Evolutionary conservation across 768 basidiomycete genomes (phyloP).

Genomic region (Boletus rubescentipes): DNA sequence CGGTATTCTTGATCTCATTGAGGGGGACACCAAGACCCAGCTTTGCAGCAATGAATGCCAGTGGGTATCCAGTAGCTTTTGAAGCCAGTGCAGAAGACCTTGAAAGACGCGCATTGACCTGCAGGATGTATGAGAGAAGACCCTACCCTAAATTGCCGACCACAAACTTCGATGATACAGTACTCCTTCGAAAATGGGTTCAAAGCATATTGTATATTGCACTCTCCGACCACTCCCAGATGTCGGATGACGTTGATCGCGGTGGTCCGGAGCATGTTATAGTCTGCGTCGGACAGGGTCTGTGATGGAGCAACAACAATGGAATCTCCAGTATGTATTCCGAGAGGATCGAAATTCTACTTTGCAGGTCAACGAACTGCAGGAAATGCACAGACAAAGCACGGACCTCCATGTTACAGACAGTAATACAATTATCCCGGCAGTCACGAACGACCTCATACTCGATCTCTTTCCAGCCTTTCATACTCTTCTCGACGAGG

Average conservation of each 20-base stretch:
- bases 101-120: slow-evolving; percentile 96
- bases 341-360: slow-evolving; percentile 98
- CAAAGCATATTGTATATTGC: slow-evolving; percentile 98
- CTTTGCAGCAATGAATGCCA: slow-evolving; percentile 98
- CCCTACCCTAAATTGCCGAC: neutral
- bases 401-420: slow-evolving; percentile 99
- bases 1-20: slow-evolving; percentile 96
- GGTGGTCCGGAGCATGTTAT: slow-evolving; percentile 98
- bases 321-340: slow-evolving; percentile 98
- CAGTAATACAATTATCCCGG: slow-evolving; percentile 97
- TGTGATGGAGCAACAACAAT: slow-evolving; percentile 98
- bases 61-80: slow-evolving; percentile 96
- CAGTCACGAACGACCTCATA: slow-evolving; percentile 99
- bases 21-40: slow-evolving; percentile 95
- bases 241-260: slow-evolving; percentile 99
- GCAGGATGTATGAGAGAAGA: slow-evolving; percentile 2
- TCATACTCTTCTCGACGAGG: slow-evolving; percentile 99
- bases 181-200: slow-evolving; percentile 95
- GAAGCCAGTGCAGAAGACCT: slow-evolving; percentile 97
- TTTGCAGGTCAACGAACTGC: neutral
- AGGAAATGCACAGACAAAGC: neutral
- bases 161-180: slow-evolving; percentile 90
- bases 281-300: slow-evolving; percentile 97
- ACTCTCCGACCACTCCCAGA: slow-evolving; percentile 95
- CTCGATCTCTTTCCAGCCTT: slow-evolving; percentile 99